phyloP scores from a whole-genome alignment of 352 stramenopile genomes.

The Globisporangium okanoganense region DNA sequence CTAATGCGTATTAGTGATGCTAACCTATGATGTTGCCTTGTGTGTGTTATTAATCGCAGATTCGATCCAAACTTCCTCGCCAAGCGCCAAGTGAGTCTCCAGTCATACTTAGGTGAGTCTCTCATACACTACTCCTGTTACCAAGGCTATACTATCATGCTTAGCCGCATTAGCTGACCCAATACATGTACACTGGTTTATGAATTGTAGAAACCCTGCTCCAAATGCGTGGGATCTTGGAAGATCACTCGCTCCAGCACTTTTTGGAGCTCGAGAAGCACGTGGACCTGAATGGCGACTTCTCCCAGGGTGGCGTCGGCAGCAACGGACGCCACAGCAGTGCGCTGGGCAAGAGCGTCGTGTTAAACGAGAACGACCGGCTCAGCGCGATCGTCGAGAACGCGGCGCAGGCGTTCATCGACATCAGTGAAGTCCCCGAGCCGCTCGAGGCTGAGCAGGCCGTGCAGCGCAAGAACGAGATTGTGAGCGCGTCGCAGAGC shows the following conservation, averaged over 20 bases:
- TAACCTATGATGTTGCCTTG: conserved; percentile 11
- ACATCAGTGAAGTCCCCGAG: conserved; percentile 79
- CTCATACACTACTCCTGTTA: no score
- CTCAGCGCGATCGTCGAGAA: conserved; percentile 76
- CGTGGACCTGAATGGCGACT: conserved; percentile 55
- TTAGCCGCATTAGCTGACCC: background rate
- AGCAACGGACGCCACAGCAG: conserved; percentile 51
- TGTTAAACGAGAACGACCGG: conserved; percentile 72
- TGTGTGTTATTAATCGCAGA: conserved; percentile 23
- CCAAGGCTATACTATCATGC: no score
- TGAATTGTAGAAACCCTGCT: conserved; percentile 39
- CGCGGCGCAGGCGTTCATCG: conserved; percentile 73
- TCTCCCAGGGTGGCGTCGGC: conserved; percentile 27
- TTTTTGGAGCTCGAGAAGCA: conserved; percentile 83
- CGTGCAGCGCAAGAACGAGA: conserved; percentile 75
- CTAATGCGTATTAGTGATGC: background rate
- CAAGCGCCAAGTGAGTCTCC: conserved; percentile 69
- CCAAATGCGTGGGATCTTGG: conserved; percentile 64
- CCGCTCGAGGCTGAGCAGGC: conserved; percentile 75
- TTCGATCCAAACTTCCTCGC: conserved; percentile 82
- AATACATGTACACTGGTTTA: background rate
- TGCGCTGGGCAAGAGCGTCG: conserved; percentile 44
- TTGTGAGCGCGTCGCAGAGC: conserved; percentile 45
- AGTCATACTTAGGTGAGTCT: conserved; percentile 63
- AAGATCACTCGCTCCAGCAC: conserved; percentile 71